Evolutionary conservation across 768 basidiomycete species (phyloP), one percentile per base, ranked within the genome.

Genomic region (Erythrobasidium yunnanense): DNA sequence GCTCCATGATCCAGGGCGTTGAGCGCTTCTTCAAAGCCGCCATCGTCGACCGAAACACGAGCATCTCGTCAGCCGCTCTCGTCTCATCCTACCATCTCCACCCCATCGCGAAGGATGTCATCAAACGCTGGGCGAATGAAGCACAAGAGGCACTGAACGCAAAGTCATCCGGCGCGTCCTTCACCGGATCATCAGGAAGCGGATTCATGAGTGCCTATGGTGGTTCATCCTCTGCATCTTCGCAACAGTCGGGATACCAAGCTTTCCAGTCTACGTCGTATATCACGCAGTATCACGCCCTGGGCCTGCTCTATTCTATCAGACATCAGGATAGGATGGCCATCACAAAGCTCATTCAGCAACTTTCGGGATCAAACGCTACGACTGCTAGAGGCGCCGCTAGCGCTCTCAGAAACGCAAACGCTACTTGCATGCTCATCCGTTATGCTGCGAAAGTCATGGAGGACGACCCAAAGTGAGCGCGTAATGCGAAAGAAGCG

Each of bases 21-120:
- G 95, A 99, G 77, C 87, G 95, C 65, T 97, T 93, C 83, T 97
- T 97, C 82, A 97, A 97, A 77, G 89, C 93, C 2, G 95, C 95
- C 56, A 95, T 99, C 69, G 93, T 99, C 47, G 95, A 97, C 80
- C 85, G 87, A 68, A 95, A 88, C 73, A 85, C 92, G 0, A 88
- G 90, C 65, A 95, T 96, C 73, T 87, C 95, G 4, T 91, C 91
- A 23, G 91, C 93, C 30, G 90, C 95, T 2, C 83, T 99, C 72
- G 88, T 99, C 50, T 96, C 95, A 15, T 87, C 95, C 1, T 97
- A 97, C 75, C 93, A 99, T 77, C 83, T 97, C 68, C 93, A 86
- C 81, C 90, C 90, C 52, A 80, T 84, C 68, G 88, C 93, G 1
- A 90, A 89, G 74, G 90, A 96, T 70, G 90, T 96, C 54, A 93